These are phyloP conservation scores for Astrocystis sublimbata DNA, from an alignment of 495 filamentous ascomycete species.

Conservation along the genomic window DNA sequence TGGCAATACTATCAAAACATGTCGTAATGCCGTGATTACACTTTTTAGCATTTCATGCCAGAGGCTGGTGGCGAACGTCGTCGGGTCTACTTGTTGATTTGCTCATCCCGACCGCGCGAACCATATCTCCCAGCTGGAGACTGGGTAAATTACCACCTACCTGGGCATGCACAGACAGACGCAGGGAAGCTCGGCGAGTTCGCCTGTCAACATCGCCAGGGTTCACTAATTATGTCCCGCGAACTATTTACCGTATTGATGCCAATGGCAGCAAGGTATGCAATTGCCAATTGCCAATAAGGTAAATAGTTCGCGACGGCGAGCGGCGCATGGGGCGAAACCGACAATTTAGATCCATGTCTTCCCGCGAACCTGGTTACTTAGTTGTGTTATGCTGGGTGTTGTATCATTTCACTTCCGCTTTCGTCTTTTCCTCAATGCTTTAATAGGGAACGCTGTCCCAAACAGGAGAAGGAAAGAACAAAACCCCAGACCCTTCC, in stretches of 20 bases:
- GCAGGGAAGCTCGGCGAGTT: too few relatives aligned
- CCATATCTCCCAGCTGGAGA: not conserved
- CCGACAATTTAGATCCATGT: not conserved
- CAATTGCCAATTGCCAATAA: too few relatives aligned
- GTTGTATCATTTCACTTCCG: not conserved
- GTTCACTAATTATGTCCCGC: conserved; percentile 4
- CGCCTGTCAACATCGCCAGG: conserved; percentile 7
- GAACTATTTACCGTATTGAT: conserved; percentile 2
- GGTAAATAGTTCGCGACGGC: too few relatives aligned
- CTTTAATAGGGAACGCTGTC: not conserved
- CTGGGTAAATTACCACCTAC: conserved; percentile 1
- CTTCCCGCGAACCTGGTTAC: not conserved
- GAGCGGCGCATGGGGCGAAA: not conserved
- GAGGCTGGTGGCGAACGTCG: too few relatives aligned
- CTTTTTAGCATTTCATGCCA: too few relatives aligned
- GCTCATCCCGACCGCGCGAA: not conserved
- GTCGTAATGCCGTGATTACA: too few relatives aligned
- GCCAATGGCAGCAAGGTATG: not conserved
- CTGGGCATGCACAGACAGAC: too few relatives aligned
- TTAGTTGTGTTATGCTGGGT: too few relatives aligned
- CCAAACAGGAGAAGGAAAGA: not conserved
- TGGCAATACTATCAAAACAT: too few relatives aligned
- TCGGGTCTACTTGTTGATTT: too few relatives aligned
- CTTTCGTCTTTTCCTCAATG: not conserved
- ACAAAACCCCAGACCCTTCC: too few relatives aligned